Conservation (phyloP, 768 basidiomycete genomes). For the Tephrocybe sp. region DNA sequence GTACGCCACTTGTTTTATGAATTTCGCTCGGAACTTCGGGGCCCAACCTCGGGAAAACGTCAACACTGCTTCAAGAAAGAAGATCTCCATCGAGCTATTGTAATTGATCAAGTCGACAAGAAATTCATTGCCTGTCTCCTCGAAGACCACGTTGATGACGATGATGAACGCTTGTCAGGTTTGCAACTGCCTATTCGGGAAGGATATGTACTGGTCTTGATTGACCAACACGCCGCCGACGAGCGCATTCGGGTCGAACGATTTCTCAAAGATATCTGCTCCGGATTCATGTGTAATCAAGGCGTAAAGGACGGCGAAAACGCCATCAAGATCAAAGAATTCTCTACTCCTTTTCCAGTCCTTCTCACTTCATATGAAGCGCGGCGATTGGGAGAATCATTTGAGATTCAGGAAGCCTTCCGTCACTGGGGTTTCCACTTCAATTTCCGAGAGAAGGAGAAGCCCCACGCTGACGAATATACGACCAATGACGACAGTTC, state of each 20-base stretch:
- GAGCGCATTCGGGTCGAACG: conserved; percentile 91
- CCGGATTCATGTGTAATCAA: conserved; percentile 56
- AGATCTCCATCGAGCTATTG: conserved; percentile 54
- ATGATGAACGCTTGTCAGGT: conserved; percentile 15
- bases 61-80: conserved; percentile 47
- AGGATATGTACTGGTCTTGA: conserved; percentile 56
- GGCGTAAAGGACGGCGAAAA: conserved; percentile 23
- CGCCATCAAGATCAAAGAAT: conserved; percentile 38
- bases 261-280: conserved; percentile 74
- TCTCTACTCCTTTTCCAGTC: conserved; percentile 58
- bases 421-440: conserved; percentile 72
- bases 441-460: conserved; percentile 26
- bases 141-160: conserved; percentile 21
- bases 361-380: conserved; percentile 71
- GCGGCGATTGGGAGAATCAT: conserved; percentile 41
- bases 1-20: background rate
- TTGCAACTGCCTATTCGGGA: background rate
- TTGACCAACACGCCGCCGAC: conserved; percentile 99
- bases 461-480: conserved; percentile 12
- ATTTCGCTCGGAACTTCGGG: background rate
- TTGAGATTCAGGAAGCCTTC: conserved; percentile 47
- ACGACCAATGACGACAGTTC: conserved; percentile 24
- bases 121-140: conserved; percentile 88
- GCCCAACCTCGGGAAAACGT: conserved; percentile 13
- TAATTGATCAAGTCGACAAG: conserved; percentile 84